Evolutionary conservation across 2,329 filamentous ascomycete genomes (phyloP).

Genomic region (Talaromyces pinophilus): DNA sequence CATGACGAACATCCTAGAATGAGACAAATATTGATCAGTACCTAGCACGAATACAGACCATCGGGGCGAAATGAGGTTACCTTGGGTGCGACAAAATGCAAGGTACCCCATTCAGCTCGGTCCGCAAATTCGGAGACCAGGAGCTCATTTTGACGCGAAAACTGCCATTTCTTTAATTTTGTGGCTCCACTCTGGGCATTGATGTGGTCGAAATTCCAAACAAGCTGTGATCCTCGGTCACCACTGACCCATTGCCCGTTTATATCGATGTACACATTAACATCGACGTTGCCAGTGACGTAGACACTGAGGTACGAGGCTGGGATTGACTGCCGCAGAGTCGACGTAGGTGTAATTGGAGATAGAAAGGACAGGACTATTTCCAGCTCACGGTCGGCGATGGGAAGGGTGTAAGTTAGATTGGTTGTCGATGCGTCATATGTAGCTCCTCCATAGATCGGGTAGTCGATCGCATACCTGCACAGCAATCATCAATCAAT

Average conservation of each 20-base stretch:
- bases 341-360: conserved; percentile 78
- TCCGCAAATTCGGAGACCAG: conserved; percentile 74
- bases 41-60: not conserved
- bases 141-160: conserved; percentile 55
- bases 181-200: conserved; percentile 41
- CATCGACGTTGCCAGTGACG: conserved; percentile 65
- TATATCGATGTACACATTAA: conserved; percentile 65
- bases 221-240: conserved; percentile 66
- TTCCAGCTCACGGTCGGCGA: conserved; percentile 47
- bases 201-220: conserved; percentile 64
- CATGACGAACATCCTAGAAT: conserved; percentile 60
- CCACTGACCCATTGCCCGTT: conserved; percentile 83
- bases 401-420: conserved; percentile 63
- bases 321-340: conserved; percentile 77
- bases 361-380: conserved; percentile 68
- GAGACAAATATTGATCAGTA: not conserved
- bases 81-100: conserved; percentile 73
- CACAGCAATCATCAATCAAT: conserved; percentile 19
- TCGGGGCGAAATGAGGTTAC: conserved; percentile 33
- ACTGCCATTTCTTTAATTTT: conserved; percentile 46
- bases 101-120: conserved; percentile 78
- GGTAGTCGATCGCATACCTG: conserved; percentile 59
- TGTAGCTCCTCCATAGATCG: conserved; percentile 60
- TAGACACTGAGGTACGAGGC: conserved; percentile 74
- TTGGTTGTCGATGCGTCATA: conserved; percentile 73